phyloP scores from a whole-genome alignment of 208 protist genomes.

The Vickermania ingenoplastis region DNA sequence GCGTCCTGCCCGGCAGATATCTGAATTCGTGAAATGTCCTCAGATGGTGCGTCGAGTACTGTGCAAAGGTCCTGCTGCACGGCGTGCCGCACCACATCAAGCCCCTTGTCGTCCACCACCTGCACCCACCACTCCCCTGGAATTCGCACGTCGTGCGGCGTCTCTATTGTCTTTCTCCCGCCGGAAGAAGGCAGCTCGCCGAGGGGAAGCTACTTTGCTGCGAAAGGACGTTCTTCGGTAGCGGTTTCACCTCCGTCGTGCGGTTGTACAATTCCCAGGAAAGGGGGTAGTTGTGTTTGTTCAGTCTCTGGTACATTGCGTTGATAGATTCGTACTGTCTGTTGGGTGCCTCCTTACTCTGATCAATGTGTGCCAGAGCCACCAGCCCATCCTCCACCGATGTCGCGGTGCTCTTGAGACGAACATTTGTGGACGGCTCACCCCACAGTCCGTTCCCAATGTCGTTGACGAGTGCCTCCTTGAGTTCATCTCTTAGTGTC shows the following conservation, averaged over 20 bases:
- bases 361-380: background rate
- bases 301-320: background rate
- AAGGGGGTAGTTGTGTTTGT: background rate
- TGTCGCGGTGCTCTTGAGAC: background rate
- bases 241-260: background rate
- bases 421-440: background rate
- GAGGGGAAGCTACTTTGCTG: background rate
- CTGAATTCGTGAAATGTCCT: background rate
- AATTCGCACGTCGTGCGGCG: background rate
- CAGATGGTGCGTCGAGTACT: background rate
- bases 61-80: background rate
- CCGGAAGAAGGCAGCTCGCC: background rate
- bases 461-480: slow-evolving; percentile 4
- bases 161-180: background rate
- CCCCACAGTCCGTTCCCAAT: background rate
- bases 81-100: background rate
- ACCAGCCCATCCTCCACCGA: background rate
- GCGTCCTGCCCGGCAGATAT: background rate
- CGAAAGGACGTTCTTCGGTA: background rate
- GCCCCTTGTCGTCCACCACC: background rate
- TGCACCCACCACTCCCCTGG: background rate
- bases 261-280: background rate
- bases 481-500: slow-evolving; percentile 1
- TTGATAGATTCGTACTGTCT: background rate
- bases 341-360: background rate